Conservation (phyloP, 192 early-diverging fungal species). For the Rhizophagus prolifer region DNA sequence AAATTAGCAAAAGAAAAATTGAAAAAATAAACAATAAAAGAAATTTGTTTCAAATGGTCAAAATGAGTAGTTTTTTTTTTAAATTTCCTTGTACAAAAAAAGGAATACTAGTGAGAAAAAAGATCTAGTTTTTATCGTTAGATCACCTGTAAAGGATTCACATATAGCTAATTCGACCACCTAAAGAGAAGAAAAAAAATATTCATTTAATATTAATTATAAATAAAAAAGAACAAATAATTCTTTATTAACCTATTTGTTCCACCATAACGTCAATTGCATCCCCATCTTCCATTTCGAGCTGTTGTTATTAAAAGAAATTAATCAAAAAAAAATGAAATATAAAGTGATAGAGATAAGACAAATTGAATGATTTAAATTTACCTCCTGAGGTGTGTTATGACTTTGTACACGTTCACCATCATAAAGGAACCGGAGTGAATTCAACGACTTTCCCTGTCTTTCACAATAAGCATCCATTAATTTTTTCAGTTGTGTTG, state of each 20-base stretch:
- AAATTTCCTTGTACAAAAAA: no score
- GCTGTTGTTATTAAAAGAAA: slow-evolving; percentile 44
- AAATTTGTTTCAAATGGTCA: no score
- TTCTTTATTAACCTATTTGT: slow-evolving; percentile 68
- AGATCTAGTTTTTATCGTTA: no score
- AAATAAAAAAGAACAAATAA: not conserved
- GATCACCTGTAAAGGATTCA: not conserved
- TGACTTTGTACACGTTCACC: slow-evolving; percentile 79
- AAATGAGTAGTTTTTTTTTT: no score
- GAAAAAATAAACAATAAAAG: not conserved
- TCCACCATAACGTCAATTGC: slow-evolving; percentile 93
- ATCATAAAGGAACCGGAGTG: slow-evolving; percentile 91
- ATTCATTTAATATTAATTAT: not conserved
- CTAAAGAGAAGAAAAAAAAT: not conserved
- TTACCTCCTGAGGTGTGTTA: slow-evolving; percentile 83
- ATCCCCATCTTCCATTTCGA: slow-evolving; percentile 95
- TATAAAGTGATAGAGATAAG: not conserved
- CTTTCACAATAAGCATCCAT: slow-evolving; percentile 94
- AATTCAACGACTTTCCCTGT: slow-evolving; percentile 72
- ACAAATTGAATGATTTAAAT: slow-evolving; percentile 5
- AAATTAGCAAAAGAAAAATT: not conserved
- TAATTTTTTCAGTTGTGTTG: slow-evolving; percentile 86
- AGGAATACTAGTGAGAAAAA: not conserved
- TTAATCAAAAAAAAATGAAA: not conserved
- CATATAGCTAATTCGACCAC: not conserved